A percentile compares a stretch with the other conserved stretches of the same genome.
Conservation (phyloP, 768 basidiomycete species). For the Exidia glandulosa region DNA sequence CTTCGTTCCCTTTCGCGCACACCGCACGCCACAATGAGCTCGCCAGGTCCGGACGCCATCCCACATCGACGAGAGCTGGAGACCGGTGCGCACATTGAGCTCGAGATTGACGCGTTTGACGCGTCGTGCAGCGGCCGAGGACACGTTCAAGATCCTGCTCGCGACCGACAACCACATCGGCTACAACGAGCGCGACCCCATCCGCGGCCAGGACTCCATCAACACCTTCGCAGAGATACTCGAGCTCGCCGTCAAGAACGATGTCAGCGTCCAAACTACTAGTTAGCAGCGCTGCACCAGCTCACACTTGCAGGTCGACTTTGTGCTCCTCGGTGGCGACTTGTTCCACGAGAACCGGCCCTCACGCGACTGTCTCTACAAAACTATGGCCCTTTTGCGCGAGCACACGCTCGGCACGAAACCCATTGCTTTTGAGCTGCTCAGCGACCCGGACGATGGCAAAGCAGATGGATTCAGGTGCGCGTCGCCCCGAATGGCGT, state of each 20-base stretch:
- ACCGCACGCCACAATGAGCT: not conserved
- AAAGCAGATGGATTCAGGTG: constrained; percentile 77
- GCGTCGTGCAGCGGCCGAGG: constrained; percentile 6
- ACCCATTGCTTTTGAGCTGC: constrained; percentile 80
- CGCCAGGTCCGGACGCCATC: not conserved
- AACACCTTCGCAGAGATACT: constrained; percentile 92
- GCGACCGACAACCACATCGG: constrained; percentile 97
- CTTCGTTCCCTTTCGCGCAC: too few species aligned
- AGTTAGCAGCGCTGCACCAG: not conserved
- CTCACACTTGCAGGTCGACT: constrained; percentile 63
- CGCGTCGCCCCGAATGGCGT: constrained; percentile 22
- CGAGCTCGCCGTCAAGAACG: constrained; percentile 77
- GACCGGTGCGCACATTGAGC: not conserved
- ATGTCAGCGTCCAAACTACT: constrained; percentile 40
- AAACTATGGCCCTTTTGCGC: constrained; percentile 77
- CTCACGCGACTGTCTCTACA: constrained; percentile 79
- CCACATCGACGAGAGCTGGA: not conserved
- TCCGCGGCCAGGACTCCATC: constrained; percentile 90
- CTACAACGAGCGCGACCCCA: constrained; percentile 86
- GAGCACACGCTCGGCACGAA: constrained; percentile 85
- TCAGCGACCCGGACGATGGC: constrained; percentile 92
- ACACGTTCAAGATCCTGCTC: constrained; percentile 73
- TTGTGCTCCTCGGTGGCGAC: constrained; percentile 90
- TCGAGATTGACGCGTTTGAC: not conserved
- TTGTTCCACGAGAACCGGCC: constrained; percentile 98